Percentiles rank a stretch among this genome's conserved stretches.
phyloP scores from a whole-genome alignment of 805 yeast species.

The Helenozyma baotianmanensis region DNA sequence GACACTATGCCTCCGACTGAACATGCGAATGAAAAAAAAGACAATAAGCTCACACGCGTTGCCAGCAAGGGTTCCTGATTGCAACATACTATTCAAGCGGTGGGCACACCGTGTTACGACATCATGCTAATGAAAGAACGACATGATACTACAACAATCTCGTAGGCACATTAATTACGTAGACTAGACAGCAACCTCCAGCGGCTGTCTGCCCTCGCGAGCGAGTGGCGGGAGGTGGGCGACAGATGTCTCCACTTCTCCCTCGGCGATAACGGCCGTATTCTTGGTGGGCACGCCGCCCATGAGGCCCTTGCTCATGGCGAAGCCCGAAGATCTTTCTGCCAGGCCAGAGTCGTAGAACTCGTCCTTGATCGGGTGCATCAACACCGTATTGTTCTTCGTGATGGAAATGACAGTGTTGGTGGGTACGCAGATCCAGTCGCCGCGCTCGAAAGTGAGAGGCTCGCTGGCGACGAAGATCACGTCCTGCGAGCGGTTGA shows the following conservation, averaged over 20 bases:
- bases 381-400: conserved; percentile 71
- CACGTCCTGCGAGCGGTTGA: conserved; percentile 88
- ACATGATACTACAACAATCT: background rate
- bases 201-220: conserved; percentile 30
- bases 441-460: conserved; percentile 90
- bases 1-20: conserved; percentile 19
- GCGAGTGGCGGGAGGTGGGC: conserved; percentile 32
- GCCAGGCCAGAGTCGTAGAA: conserved; percentile 69
- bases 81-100: no score
- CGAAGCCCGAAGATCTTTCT: conserved; percentile 72
- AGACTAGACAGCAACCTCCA: no score
- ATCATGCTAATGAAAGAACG: conserved; percentile 3
- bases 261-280: conserved; percentile 2
- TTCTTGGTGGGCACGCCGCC: conserved; percentile 79
- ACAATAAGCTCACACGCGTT: conserved; percentile 33
- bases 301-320: conserved; percentile 88
- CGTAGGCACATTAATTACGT: background rate
- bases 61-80: conserved; percentile 31
- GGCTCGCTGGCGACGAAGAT: conserved; percentile 98
- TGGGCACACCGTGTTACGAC: no score
- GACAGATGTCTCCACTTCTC: conserved; percentile 20
- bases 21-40: conserved; percentile 18
- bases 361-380: conserved; percentile 91
- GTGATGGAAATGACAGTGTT: conserved; percentile 80
- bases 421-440: conserved; percentile 96